Conservation (phyloP, 495 filamentous ascomycete genomes). For the Cenococcum geophilum region DNA sequence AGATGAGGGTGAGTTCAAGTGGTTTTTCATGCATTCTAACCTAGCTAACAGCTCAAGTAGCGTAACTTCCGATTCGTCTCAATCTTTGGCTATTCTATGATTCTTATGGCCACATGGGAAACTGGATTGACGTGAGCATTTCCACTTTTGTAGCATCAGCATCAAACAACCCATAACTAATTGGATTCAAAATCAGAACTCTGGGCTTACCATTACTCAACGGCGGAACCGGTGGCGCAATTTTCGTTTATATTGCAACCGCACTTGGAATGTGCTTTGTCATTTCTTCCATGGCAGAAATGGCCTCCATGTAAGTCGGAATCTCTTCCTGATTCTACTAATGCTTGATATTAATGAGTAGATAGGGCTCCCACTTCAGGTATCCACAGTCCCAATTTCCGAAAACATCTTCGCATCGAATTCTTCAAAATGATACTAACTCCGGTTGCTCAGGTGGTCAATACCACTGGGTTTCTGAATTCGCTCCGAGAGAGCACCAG, state of each 20-base stretch:
- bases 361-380: slow-evolving; percentile 44
- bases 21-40: not conserved
- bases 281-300: slow-evolving; percentile 13
- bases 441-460: slow-evolving; percentile 38
- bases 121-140: not conserved
- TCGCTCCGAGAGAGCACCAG: slow-evolving; percentile 40
- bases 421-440: too few relatives aligned
- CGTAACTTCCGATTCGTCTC: slow-evolving; percentile 30
- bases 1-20: slow-evolving; percentile 20
- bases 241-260: slow-evolving; percentile 10
- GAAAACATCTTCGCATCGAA: too few relatives aligned
- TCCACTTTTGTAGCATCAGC: not conserved
- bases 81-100: slow-evolving; percentile 30
- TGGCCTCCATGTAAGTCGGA: slow-evolving; percentile 13
- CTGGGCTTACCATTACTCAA: slow-evolving; percentile 5
- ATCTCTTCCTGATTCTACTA: not conserved
- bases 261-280: slow-evolving; percentile 10
- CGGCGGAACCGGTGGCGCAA: slow-evolving; percentile 11
- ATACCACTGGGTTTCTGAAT: slow-evolving; percentile 50
- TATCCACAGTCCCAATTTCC: slow-evolving; percentile 1
- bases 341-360: too few relatives aligned
- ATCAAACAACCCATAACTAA: not conserved
- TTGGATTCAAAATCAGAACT: not conserved
- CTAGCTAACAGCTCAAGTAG: slow-evolving; percentile 4
- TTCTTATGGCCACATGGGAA: slow-evolving; percentile 25